phyloP scores from a whole-genome alignment of 495 filamentous ascomycete species.

The Neurospora pannonica region DNA sequence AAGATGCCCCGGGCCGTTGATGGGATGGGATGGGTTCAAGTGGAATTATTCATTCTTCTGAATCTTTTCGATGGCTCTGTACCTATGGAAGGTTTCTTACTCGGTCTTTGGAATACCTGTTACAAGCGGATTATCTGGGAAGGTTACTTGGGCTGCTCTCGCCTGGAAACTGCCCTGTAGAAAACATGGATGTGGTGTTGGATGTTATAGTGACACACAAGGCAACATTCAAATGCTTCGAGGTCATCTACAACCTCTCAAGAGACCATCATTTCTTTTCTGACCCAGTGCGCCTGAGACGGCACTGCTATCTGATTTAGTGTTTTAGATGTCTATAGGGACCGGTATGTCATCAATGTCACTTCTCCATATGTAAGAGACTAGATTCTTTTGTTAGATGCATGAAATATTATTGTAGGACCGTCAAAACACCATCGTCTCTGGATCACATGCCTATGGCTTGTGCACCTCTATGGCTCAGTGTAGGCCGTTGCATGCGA shows the following conservation, averaged over 20 bases:
- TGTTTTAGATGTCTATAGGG: neutral
- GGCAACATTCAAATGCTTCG: neutral
- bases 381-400: neutral
- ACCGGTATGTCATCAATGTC: neutral
- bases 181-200: neutral
- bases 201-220: neutral
- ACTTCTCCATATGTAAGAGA: neutral
- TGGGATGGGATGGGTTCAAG: neutral
- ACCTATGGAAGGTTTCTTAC: neutral
- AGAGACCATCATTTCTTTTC: neutral
- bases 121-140: neutral
- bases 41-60: neutral
- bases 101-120: neutral
- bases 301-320: neutral
- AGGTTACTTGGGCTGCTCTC: neutral
- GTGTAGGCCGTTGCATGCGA: neutral
- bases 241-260: neutral
- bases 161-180: neutral
- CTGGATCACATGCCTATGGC: neutral
- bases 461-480: neutral
- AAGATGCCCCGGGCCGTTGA: neutral
- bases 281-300: neutral
- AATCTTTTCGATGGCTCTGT: neutral
- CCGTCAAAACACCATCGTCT: neutral
- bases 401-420: neutral